Evolutionary conservation across 129 eudicot species (phyloP).

Genomic region (Pulicaria dysenterica): DNA sequence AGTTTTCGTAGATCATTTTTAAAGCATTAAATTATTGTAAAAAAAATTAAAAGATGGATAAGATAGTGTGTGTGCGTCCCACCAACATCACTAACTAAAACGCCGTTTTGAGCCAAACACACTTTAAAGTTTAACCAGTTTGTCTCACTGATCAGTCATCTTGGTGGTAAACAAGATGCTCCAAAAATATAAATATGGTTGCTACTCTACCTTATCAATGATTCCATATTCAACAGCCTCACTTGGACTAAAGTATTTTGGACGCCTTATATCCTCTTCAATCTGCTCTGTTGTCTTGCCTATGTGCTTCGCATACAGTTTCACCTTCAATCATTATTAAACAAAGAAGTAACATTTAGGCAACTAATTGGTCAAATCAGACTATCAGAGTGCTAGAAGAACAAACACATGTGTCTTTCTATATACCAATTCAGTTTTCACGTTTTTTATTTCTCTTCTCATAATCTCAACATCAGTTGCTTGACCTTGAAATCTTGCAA

Average conservation of each 20-base stretch:
- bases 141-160: not conserved
- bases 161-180: not conserved
- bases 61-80: not conserved
- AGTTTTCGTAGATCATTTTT: not conserved
- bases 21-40: not conserved
- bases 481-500: conserved; percentile 84
- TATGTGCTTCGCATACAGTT: conserved; percentile 60
- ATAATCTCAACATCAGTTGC: conserved; percentile 79
- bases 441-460: conserved; percentile 65
- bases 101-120: not conserved
- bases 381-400: not conserved
- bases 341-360: not conserved
- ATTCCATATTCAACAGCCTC: conserved; percentile 98
- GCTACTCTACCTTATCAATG: conserved; percentile 77
- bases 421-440: conserved; percentile 54
- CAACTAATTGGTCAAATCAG: not conserved
- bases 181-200: not conserved
- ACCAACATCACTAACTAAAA: not conserved
- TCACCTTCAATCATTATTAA: conserved; percentile 52
- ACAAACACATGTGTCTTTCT: not conserved
- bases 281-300: conserved; percentile 81
- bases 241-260: conserved; percentile 92
- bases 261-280: conserved; percentile 87
- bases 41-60: not conserved
- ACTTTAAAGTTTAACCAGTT: not conserved